phyloP scores from a whole-genome alignment of 495 filamentous ascomycete genomes.

The Echria macrotheca region DNA sequence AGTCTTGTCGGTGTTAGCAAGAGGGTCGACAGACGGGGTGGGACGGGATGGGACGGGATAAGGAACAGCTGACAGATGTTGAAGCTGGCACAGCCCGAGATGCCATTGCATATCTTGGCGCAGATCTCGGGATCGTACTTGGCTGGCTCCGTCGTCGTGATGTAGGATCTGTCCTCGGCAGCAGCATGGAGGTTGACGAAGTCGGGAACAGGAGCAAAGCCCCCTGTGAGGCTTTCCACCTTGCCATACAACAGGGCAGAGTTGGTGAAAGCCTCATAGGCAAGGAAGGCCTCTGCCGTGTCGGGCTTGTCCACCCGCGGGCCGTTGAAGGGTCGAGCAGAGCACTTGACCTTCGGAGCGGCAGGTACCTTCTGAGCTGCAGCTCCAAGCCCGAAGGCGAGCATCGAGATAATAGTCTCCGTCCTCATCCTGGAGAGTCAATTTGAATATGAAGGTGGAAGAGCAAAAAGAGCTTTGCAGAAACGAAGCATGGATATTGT shows the following conservation, averaged over 20 bases:
- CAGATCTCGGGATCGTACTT: conserved; percentile 13
- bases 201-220: conserved; percentile 11
- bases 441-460: too few species aligned
- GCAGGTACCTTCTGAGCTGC: not conserved
- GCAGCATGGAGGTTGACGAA: conserved; percentile 13
- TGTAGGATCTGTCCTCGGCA: conserved; percentile 11
- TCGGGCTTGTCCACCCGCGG: conserved; percentile 7
- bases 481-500: too few species aligned
- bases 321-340: conserved; percentile 15
- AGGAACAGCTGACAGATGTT: conserved; percentile 12
- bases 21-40: too few species aligned
- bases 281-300: conserved; percentile 10
- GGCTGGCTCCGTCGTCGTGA: conserved; percentile 11
- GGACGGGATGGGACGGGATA: not conserved
- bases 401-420: not conserved
- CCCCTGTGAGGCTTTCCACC: conserved; percentile 6
- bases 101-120: conserved; percentile 11
- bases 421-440: conserved; percentile 1
- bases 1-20: conserved; percentile 2
- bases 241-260: not conserved
- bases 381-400: not conserved
- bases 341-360: conserved; percentile 6
- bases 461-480: too few species aligned
- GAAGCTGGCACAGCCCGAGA: conserved; percentile 12
- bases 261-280: not conserved